phyloP scores from a whole-genome alignment of 2,329 filamentous ascomycete genomes.

The Talaromyces sp. region DNA sequence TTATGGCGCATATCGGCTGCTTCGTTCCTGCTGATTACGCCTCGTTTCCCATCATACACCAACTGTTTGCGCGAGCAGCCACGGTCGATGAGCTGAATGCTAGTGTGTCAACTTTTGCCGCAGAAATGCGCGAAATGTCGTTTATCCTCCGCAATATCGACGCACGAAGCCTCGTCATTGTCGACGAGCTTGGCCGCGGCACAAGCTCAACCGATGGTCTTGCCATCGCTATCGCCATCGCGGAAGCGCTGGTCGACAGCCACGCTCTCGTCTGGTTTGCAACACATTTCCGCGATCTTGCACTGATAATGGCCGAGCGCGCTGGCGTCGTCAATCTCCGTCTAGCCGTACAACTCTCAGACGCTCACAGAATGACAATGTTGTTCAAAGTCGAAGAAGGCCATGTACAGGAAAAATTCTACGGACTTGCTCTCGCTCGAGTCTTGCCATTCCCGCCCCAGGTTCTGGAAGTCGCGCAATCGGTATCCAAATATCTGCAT shows the following conservation, averaged over 20 bases:
- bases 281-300: slow-evolving; percentile 84
- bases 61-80: slow-evolving; percentile 81
- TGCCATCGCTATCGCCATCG: slow-evolving; percentile 82
- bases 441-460: slow-evolving; percentile 65
- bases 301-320: slow-evolving; percentile 66
- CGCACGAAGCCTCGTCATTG: slow-evolving; percentile 67
- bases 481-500: slow-evolving; percentile 59
- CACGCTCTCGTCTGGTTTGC: slow-evolving; percentile 83
- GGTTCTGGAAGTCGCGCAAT: slow-evolving; percentile 64
- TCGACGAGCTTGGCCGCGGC: slow-evolving; percentile 88
- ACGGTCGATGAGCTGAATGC: slow-evolving; percentile 83
- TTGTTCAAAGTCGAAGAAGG: slow-evolving; percentile 77
- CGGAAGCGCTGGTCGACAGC: slow-evolving; percentile 78
- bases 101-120: slow-evolving; percentile 87
- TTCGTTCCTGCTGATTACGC: slow-evolving; percentile 87
- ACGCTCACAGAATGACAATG: slow-evolving; percentile 69
- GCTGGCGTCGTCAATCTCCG: slow-evolving; percentile 79
- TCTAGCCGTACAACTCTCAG: slow-evolving; percentile 63
- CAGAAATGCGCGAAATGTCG: slow-evolving; percentile 93
- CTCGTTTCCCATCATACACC: slow-evolving; percentile 70
- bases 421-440: slow-evolving; percentile 76
- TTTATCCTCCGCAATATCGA: slow-evolving; percentile 86
- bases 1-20: slow-evolving; percentile 91
- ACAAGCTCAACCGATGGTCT: slow-evolving; percentile 86
- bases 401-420: slow-evolving; percentile 64